phyloP scores from a whole-genome alignment of 176 grass and related monocot genomes.

The Oryza punctata region DNA sequence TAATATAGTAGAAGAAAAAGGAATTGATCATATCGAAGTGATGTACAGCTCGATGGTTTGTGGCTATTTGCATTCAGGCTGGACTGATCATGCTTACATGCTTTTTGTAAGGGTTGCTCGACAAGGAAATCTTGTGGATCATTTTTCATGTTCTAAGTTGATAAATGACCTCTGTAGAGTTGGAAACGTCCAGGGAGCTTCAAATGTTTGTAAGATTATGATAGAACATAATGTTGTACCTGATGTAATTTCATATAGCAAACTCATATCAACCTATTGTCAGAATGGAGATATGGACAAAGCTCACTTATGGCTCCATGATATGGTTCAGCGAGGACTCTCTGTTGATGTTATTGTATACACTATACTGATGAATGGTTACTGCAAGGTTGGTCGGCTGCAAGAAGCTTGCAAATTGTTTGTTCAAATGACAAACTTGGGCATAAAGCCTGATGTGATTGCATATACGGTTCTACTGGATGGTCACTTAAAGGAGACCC shows the following conservation, averaged over 20 bases:
- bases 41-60: constrained; percentile 82
- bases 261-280: constrained; percentile 69
- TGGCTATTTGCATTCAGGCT: constrained; percentile 73
- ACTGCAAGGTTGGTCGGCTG: constrained; percentile 52
- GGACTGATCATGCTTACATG: constrained; percentile 55
- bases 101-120: constrained; percentile 63
- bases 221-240: constrained; percentile 60
- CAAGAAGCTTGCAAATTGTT: constrained; percentile 62
- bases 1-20: constrained; percentile 49
- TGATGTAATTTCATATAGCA: constrained; percentile 64
- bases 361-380: constrained; percentile 72
- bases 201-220: constrained; percentile 61
- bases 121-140: constrained; percentile 67
- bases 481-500: constrained; percentile 42
- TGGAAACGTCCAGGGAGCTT: constrained; percentile 57
- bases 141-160: constrained; percentile 46
- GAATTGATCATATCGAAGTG: constrained; percentile 42
- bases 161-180: constrained; percentile 63
- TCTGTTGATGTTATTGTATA: constrained; percentile 61
- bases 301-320: constrained; percentile 61
- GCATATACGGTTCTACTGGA: constrained; percentile 45
- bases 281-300: constrained; percentile 47
- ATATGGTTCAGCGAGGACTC: constrained; percentile 55
- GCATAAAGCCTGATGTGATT: constrained; percentile 70
- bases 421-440: constrained; percentile 51